Percentiles rank a stretch among this genome's conserved stretches.
Evolutionary conservation across 768 basidiomycete species (phyloP).

Genomic region (Hysterangium stoloniferum): DNA sequence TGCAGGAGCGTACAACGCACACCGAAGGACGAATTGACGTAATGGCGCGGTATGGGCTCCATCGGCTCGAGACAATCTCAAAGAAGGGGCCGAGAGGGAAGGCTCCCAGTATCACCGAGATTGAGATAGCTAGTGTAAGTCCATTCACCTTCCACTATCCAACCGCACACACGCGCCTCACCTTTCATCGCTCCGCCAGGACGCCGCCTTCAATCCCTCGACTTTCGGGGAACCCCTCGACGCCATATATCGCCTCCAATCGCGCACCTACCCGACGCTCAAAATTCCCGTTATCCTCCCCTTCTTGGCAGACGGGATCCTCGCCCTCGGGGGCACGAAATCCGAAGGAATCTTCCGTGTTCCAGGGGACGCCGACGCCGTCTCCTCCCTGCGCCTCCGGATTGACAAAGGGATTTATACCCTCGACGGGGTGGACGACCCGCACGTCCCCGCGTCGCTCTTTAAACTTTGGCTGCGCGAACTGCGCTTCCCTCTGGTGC

Average conservation of each 20-base stretch:
- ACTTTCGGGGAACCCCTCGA: slow-evolving; percentile 90
- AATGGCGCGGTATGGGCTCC: slow-evolving; percentile 87
- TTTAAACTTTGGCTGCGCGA: slow-evolving; percentile 94
- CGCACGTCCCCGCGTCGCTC: slow-evolving; percentile 81
- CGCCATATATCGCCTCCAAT: slow-evolving; percentile 75
- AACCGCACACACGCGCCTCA: slow-evolving; percentile 11
- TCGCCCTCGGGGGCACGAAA: slow-evolving; percentile 78
- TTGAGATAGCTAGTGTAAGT: slow-evolving; percentile 81
- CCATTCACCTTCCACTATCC: neutral
- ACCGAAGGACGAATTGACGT: slow-evolving; percentile 75
- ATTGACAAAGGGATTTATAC: slow-evolving; percentile 91
- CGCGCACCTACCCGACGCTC: slow-evolving; percentile 75
- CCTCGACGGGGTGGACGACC: slow-evolving; percentile 83
- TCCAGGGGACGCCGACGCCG: slow-evolving; percentile 83
- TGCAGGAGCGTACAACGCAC: slow-evolving; percentile 57
- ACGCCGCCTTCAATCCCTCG: slow-evolving; percentile 91
- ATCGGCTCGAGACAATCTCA: slow-evolving; percentile 64
- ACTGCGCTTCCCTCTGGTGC: slow-evolving; percentile 85
- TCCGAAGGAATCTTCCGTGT: slow-evolving; percentile 90
- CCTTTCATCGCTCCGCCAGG: slow-evolving; percentile 39
- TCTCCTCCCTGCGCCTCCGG: slow-evolving; percentile 80
- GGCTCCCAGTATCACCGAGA: slow-evolving; percentile 73
- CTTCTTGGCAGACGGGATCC: slow-evolving; percentile 87
- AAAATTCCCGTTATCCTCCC: slow-evolving; percentile 90
- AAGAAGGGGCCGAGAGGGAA: slow-evolving; percentile 85